Evolutionary conservation across 164 flowering plant genomes (phyloP), one percentile per base, ranked within the genome.

Genomic region (Vitis amurensis): DNA sequence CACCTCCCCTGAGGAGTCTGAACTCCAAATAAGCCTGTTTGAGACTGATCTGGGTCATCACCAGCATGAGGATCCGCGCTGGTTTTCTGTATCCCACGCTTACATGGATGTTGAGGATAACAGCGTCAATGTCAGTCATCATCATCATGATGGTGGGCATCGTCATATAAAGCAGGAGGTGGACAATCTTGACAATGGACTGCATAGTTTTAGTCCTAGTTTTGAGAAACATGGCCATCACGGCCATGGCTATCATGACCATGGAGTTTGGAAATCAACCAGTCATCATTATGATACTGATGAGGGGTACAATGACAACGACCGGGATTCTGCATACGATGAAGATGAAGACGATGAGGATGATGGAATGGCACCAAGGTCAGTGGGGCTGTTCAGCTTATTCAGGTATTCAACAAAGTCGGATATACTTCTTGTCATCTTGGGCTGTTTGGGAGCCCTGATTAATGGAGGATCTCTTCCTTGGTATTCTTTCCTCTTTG

Each of bases 391-490:
- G n/a, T 67, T 85, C 62, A 68, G 86, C 62, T 69, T 91, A 53
- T 89, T 91, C 67, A 85, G 76, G 71, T 89, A 89, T 58, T 88
- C 97, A 48, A 81, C 89, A 53, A 86, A 82, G 68, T 74, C 70
- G 30, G 97, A 89, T 75, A 68, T 88, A 11, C 13, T 88, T 52
- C 88, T 89, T 19, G 72, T 91, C 67, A 1, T 89, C 11, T 74
- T 91, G 55, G 97, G 97, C 1, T 81, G 89, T 71, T 4, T 88
- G 16, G 97, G 97, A 60, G 88, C 97, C 68, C 70, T 91, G 6
- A 91, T 89, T 5, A 89, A 87, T 75, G 96, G 96, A 30, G 96
- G 96, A 27, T 76, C 96, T 67, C 91, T 87, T 69, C 96, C 96
- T 69, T 87, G 83, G 87, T 91, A 87, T 77, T 89, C 93, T 30